Evolutionary conservation across 495 filamentous ascomycete species (phyloP).

Genomic region (Penicillium canariense): DNA sequence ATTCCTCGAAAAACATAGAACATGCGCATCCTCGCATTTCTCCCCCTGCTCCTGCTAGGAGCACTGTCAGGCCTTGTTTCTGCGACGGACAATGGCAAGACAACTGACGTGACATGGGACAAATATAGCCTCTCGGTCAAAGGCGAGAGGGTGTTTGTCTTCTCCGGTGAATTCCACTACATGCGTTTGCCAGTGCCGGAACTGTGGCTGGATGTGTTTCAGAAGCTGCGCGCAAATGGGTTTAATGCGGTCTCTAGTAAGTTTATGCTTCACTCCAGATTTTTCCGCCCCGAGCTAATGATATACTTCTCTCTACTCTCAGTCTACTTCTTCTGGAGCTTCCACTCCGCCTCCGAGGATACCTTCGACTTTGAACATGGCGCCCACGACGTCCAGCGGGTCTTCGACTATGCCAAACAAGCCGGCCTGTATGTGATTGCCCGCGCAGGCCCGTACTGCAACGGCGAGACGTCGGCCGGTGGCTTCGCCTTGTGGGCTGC

Average conservation of each 20-base stretch:
- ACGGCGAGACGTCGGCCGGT: slow-evolving; percentile 51
- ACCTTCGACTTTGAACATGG: slow-evolving; percentile 55
- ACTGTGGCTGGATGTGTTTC: slow-evolving; percentile 59
- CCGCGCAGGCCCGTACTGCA: slow-evolving; percentile 59
- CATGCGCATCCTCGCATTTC: slow-evolving; percentile 22
- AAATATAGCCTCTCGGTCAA: slow-evolving; percentile 57
- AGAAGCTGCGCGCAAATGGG: slow-evolving; percentile 60
- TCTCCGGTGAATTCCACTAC: slow-evolving; percentile 60
- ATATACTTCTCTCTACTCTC: neutral
- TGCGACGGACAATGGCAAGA: slow-evolving; percentile 26
- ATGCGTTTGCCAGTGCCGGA: slow-evolving; percentile 56
- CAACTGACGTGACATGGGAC: slow-evolving; percentile 48
- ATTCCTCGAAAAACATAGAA: neutral
- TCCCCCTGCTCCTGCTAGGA: slow-evolving; percentile 31
- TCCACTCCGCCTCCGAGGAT: slow-evolving; percentile 48
- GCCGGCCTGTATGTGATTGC: slow-evolving; percentile 58
- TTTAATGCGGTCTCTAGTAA: slow-evolving; percentile 49
- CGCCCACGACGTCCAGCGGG: slow-evolving; percentile 49
- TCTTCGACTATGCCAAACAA: slow-evolving; percentile 56
- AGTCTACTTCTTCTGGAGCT: slow-evolving; percentile 58
- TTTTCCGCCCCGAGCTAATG: neutral
- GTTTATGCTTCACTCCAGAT: slow-evolving; percentile 3
- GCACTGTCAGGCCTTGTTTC: slow-evolving; percentile 35
- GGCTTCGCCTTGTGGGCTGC: slow-evolving; percentile 52
- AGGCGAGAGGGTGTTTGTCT: slow-evolving; percentile 55